These are phyloP conservation scores for Hymenoscyphus scutula DNA, from an alignment of 2,329 filamentous ascomycete genomes.

Conservation along the genomic window DNA sequence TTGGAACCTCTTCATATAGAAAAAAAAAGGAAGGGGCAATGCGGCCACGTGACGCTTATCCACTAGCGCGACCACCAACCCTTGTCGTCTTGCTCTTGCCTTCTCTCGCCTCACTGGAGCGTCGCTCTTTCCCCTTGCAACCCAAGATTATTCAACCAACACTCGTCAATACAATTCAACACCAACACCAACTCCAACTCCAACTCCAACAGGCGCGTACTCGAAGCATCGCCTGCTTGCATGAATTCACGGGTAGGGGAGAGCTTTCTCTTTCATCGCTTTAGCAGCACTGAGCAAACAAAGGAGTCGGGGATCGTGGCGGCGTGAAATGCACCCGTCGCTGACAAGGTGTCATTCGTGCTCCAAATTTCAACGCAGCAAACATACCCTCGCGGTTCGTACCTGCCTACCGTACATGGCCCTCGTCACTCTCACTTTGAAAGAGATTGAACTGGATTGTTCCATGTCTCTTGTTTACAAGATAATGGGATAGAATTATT, in stretches of 20 bases:
- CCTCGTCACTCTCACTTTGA: no score
- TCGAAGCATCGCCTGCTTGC: not conserved
- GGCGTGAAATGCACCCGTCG: not conserved
- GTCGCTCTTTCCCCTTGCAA: no score
- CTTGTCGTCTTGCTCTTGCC: not conserved
- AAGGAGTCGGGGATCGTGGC: not conserved
- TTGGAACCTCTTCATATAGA: slow-evolving; percentile 5
- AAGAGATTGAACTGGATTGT: no score
- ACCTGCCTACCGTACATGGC: no score
- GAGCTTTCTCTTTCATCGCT: not conserved
- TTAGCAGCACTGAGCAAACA: not conserved
- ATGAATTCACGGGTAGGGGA: not conserved
- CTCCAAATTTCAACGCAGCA: not conserved
- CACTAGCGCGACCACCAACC: slow-evolving; percentile 1
- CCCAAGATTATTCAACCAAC: no score
- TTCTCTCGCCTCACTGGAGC: no score
- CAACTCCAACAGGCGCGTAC: no score
- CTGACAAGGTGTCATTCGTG: not conserved
- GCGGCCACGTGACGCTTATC: not conserved
- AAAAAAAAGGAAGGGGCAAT: slow-evolving; percentile 4
- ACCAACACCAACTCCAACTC: no score
- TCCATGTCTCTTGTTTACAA: no score
- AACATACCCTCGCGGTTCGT: not conserved
- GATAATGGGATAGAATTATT: no score
- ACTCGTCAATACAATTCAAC: no score